phyloP scores from a whole-genome alignment of 805 yeast species.

The Starmerella potacharoeniae region DNA sequence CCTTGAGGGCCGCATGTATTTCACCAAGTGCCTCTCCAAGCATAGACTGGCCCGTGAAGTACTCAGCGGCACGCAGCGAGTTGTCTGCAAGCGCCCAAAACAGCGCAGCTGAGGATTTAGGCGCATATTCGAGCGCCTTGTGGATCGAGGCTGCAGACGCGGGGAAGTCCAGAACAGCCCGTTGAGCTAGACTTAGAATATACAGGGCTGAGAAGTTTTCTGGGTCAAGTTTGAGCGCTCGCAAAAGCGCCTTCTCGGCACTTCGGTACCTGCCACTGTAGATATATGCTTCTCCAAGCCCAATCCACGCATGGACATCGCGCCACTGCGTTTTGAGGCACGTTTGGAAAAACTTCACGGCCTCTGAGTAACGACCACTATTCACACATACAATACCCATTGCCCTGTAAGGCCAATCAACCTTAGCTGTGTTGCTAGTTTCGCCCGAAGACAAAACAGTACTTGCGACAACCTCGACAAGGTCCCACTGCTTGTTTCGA shows the following conservation, averaged over 20 bases:
- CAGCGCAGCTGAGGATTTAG: conserved; percentile 36
- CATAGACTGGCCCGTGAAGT: conserved; percentile 47
- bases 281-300: conserved; percentile 91
- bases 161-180: conserved; percentile 54
- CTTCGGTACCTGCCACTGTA: conserved; percentile 81
- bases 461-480: conserved; percentile 63
- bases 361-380: conserved; percentile 56
- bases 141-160: conserved; percentile 42
- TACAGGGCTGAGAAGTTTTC: conserved; percentile 52
- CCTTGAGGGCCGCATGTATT: conserved; percentile 38
- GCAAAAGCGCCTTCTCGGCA: conserved; percentile 66
- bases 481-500: conserved; percentile 61
- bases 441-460: conserved; percentile 54
- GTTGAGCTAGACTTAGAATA: conserved; percentile 53
- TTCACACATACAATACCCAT: conserved; percentile 71
- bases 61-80: conserved; percentile 35
- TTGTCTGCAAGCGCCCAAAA: conserved; percentile 41
- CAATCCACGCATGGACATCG: conserved; percentile 81
- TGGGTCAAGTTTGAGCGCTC: conserved; percentile 46
- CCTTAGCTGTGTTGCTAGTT: background rate
- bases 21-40: conserved; percentile 50
- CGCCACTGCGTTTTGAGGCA: conserved; percentile 57
- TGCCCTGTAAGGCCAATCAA: conserved; percentile 76
- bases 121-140: conserved; percentile 14
- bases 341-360: conserved; percentile 80